Evolutionary conservation across 805 yeast genomes (phyloP), one percentile per base, ranked within the genome.

Genomic region (Ogataea degrootiae): DNA sequence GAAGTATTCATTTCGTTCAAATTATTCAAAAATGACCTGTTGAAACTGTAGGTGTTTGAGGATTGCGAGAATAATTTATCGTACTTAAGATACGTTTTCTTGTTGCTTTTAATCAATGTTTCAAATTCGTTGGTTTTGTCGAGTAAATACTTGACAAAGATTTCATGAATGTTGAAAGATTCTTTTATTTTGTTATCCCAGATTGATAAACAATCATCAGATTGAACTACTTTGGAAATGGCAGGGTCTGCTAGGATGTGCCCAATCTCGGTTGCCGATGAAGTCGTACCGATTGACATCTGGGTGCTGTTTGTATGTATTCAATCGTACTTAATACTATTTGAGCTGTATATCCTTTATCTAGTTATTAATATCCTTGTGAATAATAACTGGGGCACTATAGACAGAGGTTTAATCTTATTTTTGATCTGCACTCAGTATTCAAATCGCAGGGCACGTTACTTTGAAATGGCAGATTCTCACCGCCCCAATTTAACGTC

Each of bases 111-210:
- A 22, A 23, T 33, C 15, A 38, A 16, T 19, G 29, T 29, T 31
- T 46, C 38, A 34, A 16, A 17, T 11, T 42, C 49, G 19, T 29
- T 34, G 14, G 36, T 42, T 26, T 37, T 41, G 6, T 35, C n/a
- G 12, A 19, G n/a, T 14, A 48, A 15, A 23, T 45, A 48, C 26
- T 35, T 42, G 14, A 33, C 7, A 39, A 48, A 42, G 11, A 35
- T 22, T 17, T 17, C 37, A 9, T 34, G 22, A 19, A 22, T 36
- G 6, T 22, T 34, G 15, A 48, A 22, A 3, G 45, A 22, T 16
- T 42, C 39, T 19, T 31, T 36, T 8, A 44, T 37, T 31, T 41
- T 36, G 12, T 22, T 16, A 17, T 15, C n/a, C 43, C 46, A 38
- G 8, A 43, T 39, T 23, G 29, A 39, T 21, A 41, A 17, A 31